Evolutionary conservation across 352 stramenopile species (phyloP), one percentile per base, ranked within the genome.

Genomic region (Sclerospora graminicola): DNA sequence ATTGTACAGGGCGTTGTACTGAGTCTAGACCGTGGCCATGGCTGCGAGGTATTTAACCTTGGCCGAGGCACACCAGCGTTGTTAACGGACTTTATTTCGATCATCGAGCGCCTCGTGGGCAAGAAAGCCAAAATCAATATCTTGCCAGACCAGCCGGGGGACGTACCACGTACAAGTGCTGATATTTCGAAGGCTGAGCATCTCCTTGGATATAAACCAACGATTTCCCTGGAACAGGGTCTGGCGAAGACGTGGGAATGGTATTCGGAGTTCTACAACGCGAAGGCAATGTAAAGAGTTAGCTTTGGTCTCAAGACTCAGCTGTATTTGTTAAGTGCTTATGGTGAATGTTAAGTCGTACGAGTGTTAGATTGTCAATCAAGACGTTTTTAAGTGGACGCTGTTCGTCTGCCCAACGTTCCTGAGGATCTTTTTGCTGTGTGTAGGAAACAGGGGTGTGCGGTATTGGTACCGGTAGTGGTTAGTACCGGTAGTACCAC

Each of bases 31-130:
- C 78, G 63, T 28, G 73, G 53, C 4, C 40, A 40, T 4, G 81
- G 89, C 14, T 98, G 94, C 60, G 70, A 98, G 66, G 80, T 98
- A 13, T 98, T 98, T 58, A 99, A 99, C 61, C 60, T 99, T 1
- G 96, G 96, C 19, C 95, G 97, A 44, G 95, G 95, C 14, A 73
- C 60, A 15, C 93, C 94, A 2, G 94, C 89, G 14, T 73, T 90
- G 28, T 66, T 99, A 5, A 90, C 71, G 4, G 73, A 97, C 16
- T 98, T 99, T 49, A 98, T 99, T 51, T 39, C 51, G 9, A 92
- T 96, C 31, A 96, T 98, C 36, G 88, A 98, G 51, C 77, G 89
- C 28, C 69, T 97, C 23, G 80, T 95, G 8, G 93, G 86, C 4
- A 96, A 95, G 64, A 86, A 95, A 46, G 94, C 95, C 3, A 91